These are phyloP conservation scores for Penicillium fuscoglaucum DNA, from an alignment of 2,329 filamentous ascomycete species.

Conservation along the genomic window DNA sequence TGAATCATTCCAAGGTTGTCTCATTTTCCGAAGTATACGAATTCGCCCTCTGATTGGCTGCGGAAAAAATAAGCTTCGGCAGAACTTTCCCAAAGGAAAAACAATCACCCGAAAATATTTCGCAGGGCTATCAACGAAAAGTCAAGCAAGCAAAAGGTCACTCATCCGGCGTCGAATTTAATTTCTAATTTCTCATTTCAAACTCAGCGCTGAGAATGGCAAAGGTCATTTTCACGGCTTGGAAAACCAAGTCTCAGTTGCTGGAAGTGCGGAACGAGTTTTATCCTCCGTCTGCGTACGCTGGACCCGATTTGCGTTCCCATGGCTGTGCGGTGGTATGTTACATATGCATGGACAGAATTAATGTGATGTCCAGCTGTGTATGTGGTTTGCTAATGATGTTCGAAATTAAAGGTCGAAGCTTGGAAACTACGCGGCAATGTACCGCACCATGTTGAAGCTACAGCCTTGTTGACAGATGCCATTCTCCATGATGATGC, in stretches of 20 bases:
- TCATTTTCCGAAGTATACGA: not conserved
- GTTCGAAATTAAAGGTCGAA: conserved; percentile 36
- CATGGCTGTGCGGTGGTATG: conserved; percentile 44
- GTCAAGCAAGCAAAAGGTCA: not conserved
- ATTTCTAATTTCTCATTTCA: not conserved
- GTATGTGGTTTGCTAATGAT: not conserved
- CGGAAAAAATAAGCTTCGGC: conserved; percentile 7
- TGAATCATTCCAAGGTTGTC: not conserved
- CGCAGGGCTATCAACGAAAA: conserved; percentile 8
- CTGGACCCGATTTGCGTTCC: conserved; percentile 40
- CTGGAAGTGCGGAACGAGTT: conserved; percentile 42
- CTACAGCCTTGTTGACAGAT: conserved; percentile 48
- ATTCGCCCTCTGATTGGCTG: conserved; percentile 11
- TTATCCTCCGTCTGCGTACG: conserved; percentile 36
- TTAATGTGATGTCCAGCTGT: not conserved
- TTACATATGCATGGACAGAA: conserved; percentile 2
- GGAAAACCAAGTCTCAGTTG: conserved; percentile 42
- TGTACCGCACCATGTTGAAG: conserved; percentile 48
- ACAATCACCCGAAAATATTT: conserved; percentile 24
- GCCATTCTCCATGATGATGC: conserved; percentile 48
- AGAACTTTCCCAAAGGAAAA: conserved; percentile 22
- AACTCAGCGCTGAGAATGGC: conserved; percentile 32
- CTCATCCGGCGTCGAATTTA: not conserved
- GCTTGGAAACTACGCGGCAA: conserved; percentile 48
- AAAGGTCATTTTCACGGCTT: conserved; percentile 44